Base-by-base conservation (phyloP, 1,139 yeast genomes). In the Scheffersomyces stambukii region DNA sequence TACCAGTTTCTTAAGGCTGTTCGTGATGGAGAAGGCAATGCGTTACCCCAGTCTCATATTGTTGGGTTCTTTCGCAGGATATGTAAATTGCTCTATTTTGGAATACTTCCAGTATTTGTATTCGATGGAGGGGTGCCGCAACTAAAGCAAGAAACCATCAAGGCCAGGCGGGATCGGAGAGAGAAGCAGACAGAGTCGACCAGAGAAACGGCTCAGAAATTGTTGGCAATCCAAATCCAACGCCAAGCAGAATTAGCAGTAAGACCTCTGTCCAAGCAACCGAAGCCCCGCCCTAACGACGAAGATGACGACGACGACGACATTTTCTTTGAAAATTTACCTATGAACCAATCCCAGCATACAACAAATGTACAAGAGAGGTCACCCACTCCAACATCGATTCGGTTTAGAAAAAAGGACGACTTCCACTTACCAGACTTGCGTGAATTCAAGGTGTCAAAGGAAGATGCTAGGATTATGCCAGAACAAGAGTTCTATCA, bases 61-160 rank as follows among this genome's bases (percentile, higher is more conserved):
- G 82, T 89, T 16, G 99, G 99, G 8, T 93, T 93, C 50, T 91
- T 91, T 54, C 64, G 97, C 41, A 69, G 99, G 34, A 88, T 93
- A 9, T 89, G 98, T 59, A 93, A 93, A 48, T 60, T 93, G 35
- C 56, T 93, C 12, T 93, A 77, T 52, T 85, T 80, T 60, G 98
- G 97, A 0, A 86, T 93, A 18, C 70, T 67, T 33, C 98, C 99
- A 0, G 83, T 93, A 8, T 93, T 93, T 66, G 95, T 93, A 1
- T 93, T 93, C 60, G 99, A 93, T 60, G 99, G 99, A 13, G 96
- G 94, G 1, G 97, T 95, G 0, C 98, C 98, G 0, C 70, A 70
- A 1, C 60, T 91, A 46, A 93, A 93, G 57, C 64, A 80, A 39
- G 75, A 77, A 33, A 89, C 96, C 0, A 81, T 89, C 13, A 64